These are phyloP conservation scores for Zygosaccharomyces bailii DNA, from an alignment of 805 yeast genomes.

Conservation along the genomic window DNA sequence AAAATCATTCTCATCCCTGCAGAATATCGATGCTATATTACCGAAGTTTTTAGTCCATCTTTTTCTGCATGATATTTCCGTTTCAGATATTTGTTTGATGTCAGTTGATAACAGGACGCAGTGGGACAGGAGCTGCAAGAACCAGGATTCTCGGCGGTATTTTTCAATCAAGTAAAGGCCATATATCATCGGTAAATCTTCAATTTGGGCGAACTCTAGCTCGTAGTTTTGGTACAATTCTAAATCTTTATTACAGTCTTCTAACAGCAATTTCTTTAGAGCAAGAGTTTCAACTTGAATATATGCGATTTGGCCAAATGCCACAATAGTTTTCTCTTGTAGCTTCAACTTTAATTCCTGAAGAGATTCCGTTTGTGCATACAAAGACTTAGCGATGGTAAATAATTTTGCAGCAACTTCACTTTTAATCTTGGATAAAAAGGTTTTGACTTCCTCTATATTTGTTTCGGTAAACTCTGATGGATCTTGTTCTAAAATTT, in stretches of 20 bases:
- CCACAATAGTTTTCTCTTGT: constrained; percentile 32
- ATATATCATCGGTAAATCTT: constrained; percentile 67
- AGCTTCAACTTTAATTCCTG: constrained; percentile 35
- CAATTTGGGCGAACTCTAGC: constrained; percentile 39
- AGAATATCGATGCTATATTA: constrained; percentile 17
- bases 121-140: constrained; percentile 23
- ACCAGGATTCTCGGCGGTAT: constrained; percentile 58
- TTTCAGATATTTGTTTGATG: constrained; percentile 52
- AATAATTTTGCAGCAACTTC: constrained; percentile 19
- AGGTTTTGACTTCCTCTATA: constrained; percentile 7
- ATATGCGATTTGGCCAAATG: constrained; percentile 35
- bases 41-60: constrained; percentile 67
- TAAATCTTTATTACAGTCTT: constrained; percentile 35
- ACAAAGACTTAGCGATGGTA: constrained; percentile 31
- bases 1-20: constrained; percentile 4
- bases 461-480: constrained; percentile 13
- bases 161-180: constrained; percentile 66
- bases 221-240: constrained; percentile 25
- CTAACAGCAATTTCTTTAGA: constrained; percentile 31
- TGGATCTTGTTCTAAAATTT: constrained; percentile 19
- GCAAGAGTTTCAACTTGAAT: constrained; percentile 40
- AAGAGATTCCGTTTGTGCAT: constrained; percentile 22
- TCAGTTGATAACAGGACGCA: constrained; percentile 49
- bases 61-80: constrained; percentile 52
- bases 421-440: constrained; percentile 14